Evolutionary conservation across 176 grass and related monocot species (phyloP).

Genomic region (Poa annua): DNA sequence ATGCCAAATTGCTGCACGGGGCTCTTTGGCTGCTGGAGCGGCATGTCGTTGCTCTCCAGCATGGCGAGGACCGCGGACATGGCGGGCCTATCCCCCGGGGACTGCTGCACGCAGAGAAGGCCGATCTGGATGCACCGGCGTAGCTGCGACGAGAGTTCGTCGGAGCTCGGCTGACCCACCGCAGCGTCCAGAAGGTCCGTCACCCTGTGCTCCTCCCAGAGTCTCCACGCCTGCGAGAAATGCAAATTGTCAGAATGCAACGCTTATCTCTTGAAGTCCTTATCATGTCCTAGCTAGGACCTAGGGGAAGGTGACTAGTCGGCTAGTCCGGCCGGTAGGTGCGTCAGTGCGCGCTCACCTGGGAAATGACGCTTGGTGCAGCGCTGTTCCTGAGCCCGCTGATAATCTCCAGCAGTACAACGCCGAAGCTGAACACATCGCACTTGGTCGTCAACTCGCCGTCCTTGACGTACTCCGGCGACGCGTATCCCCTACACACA

Average conservation of each 20-base stretch:
- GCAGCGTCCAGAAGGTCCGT: constrained; percentile 36
- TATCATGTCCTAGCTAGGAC: neutral
- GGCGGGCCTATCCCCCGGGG: constrained; percentile 37
- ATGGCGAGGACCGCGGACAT: constrained; percentile 33
- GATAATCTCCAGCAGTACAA: neutral
- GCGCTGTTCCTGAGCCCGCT: neutral
- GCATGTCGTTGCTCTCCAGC: constrained; percentile 15
- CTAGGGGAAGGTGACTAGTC: too few species aligned
- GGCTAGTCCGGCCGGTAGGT: too few species aligned
- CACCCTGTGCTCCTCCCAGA: constrained; percentile 36
- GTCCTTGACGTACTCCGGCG: neutral
- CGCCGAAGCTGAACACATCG: neutral
- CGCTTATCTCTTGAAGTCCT: neutral
- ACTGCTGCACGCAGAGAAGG: constrained; percentile 52
- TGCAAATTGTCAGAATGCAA: neutral
- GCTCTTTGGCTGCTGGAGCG: neutral
- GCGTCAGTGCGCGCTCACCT: neutral
- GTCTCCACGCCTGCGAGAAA: constrained; percentile 35
- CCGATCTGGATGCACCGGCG: constrained; percentile 50
- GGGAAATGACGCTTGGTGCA: neutral
- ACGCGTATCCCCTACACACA: neutral
- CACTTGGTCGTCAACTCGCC: neutral
- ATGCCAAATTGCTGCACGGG: neutral
- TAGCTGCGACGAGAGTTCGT: neutral
- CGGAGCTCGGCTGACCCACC: neutral